These are phyloP conservation scores for Crucihimalaya himalaica DNA, from an alignment of 345 rosid genomes.

Conservation along the genomic window DNA sequence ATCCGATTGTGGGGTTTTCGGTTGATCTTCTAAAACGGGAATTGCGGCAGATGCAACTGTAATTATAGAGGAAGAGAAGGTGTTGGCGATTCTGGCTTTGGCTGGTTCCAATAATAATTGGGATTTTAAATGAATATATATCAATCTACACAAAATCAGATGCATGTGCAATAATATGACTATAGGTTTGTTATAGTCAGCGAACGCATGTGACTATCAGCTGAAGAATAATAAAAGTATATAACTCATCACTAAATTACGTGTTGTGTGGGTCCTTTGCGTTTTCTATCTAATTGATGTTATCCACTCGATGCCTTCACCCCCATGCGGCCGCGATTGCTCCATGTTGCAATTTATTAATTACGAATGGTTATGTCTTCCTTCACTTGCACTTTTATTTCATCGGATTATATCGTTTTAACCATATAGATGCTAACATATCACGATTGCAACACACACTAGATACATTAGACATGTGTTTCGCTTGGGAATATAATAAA, in stretches of 20 bases:
- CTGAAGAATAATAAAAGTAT: slow-evolving; percentile 12
- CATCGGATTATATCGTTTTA: background rate
- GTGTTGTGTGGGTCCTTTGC: background rate
- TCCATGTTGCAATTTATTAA: slow-evolving; percentile 13
- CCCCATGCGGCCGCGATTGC: slow-evolving; percentile 22
- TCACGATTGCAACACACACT: background rate
- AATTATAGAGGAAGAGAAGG: slow-evolving; percentile 9
- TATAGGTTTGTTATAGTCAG: slow-evolving; percentile 27
- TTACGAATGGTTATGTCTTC: background rate
- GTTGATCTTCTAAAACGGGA: slow-evolving; percentile 20
- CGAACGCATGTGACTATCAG: slow-evolving; percentile 30
- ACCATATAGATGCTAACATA: background rate
- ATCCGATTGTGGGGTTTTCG: background rate
- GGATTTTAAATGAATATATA: background rate
- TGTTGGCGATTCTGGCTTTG: slow-evolving; percentile 15
- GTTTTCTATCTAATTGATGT: background rate
- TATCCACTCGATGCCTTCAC: slow-evolving; percentile 4
- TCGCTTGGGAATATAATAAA: background rate
- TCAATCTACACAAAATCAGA: slow-evolving; percentile 6
- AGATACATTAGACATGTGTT: background rate
- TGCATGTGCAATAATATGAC: slow-evolving; percentile 37
- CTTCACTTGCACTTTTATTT: background rate
- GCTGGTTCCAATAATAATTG: slow-evolving; percentile 34
- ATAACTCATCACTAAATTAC: background rate
- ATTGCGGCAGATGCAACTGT: slow-evolving; percentile 34